Percentiles rank a stretch among this genome's conserved stretches.
Evolutionary conservation across 176 grass and related monocot genomes (phyloP).

Genomic region (Triticum turgidum): DNA sequence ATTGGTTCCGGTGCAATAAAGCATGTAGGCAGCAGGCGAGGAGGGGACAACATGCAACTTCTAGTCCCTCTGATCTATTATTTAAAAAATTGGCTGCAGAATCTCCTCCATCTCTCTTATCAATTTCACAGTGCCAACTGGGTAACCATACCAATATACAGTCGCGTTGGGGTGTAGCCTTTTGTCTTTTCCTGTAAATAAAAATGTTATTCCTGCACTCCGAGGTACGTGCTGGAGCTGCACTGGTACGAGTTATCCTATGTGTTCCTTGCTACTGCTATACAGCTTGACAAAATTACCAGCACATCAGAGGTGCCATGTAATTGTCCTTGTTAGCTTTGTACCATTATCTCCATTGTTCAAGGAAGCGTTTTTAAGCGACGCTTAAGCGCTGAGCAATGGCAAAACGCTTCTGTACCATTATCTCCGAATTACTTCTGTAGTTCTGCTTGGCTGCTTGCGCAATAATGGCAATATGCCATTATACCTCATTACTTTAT

Average conservation of each 20-base stretch:
- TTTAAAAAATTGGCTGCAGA: too few species aligned
- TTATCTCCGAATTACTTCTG: too few species aligned
- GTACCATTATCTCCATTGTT: background rate
- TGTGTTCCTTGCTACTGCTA: background rate
- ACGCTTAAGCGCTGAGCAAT: too few species aligned
- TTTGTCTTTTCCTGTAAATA: background rate
- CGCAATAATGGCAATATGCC: too few species aligned
- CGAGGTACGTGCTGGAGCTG: background rate
- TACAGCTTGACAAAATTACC: background rate
- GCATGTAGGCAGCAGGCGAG: background rate
- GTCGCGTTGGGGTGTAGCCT: background rate
- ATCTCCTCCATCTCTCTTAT: background rate
- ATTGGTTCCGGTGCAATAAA: background rate
- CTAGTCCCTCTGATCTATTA: too few species aligned
- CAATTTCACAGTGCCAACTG: background rate
- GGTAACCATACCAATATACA: background rate
- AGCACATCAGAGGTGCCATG: background rate
- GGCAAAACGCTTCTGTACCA: too few species aligned
- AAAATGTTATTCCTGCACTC: background rate
- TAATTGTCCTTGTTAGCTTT: slow-evolving; percentile 3
- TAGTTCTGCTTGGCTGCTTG: too few species aligned
- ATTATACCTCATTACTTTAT: too few species aligned
- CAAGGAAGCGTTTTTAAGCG: too few species aligned
- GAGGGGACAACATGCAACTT: too few species aligned
- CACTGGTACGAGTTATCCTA: background rate